phyloP scores from a whole-genome alignment of 2,329 filamentous ascomycete genomes.

The Conoideocrella luteorostrata region DNA sequence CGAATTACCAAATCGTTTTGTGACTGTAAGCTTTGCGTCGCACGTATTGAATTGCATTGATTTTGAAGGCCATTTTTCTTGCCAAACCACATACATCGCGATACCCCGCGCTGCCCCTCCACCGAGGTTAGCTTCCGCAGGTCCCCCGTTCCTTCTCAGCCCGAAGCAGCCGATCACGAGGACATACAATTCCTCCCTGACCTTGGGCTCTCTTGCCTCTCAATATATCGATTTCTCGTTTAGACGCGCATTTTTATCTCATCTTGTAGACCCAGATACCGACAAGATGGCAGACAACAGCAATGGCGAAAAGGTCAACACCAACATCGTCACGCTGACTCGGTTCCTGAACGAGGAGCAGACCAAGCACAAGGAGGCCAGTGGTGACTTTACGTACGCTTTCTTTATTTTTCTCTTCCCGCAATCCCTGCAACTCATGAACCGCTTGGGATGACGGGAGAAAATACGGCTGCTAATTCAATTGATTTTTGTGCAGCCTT shows the following conservation, averaged over 20 bases:
- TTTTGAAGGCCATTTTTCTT: no score
- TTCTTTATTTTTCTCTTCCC: background rate
- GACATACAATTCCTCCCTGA: background rate
- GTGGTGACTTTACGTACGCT: slow-evolving; percentile 93
- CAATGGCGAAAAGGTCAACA: slow-evolving; percentile 76
- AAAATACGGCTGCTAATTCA: background rate
- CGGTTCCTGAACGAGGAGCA: slow-evolving; percentile 96
- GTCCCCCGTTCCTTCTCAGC: no score
- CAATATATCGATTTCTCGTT: no score
- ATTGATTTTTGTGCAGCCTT: slow-evolving; percentile 49
- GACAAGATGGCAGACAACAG: slow-evolving; percentile 30
- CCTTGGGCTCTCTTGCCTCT: no score
- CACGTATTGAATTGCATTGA: no score
- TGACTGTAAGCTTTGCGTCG: no score
- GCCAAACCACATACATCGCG: background rate
- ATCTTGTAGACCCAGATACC: no score
- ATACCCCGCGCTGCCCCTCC: slow-evolving; percentile 6
- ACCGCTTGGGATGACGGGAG: no score
- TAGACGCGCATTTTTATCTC: no score
- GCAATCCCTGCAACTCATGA: no score
- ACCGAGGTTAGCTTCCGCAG: slow-evolving; percentile 10
- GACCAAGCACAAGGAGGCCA: slow-evolving; percentile 84
- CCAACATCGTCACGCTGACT: slow-evolving; percentile 90
- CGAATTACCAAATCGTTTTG: no score
- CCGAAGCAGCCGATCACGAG: slow-evolving; percentile 6